Percentiles rank a stretch among this genome's conserved stretches.
Evolutionary conservation across 345 rosid genomes (phyloP).

Genomic region (Eucalyptus lansdowneana): DNA sequence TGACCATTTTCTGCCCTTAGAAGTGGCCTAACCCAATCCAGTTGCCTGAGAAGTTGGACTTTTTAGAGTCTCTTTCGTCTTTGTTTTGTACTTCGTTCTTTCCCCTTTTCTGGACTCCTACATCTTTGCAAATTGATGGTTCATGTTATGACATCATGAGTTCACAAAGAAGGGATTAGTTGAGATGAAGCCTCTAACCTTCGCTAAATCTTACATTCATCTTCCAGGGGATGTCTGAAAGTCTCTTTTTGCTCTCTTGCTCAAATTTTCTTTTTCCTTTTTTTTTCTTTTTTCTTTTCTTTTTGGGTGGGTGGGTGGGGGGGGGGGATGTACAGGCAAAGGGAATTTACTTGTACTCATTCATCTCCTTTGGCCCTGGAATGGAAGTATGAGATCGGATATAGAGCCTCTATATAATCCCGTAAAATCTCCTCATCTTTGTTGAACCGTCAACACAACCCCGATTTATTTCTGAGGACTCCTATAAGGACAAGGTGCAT

Average conservation of each 20-base stretch:
- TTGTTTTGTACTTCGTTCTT: background rate
- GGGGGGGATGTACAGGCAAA: background rate
- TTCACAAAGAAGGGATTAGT: background rate
- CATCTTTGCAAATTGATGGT: background rate
- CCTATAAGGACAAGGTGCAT: too few relatives aligned
- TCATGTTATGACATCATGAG: background rate
- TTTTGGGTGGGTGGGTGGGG: too few relatives aligned
- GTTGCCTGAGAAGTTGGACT: background rate
- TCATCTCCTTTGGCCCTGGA: background rate
- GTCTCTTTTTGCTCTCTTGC: background rate
- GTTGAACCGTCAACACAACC: background rate
- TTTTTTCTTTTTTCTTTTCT: too few relatives aligned
- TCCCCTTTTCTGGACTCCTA: background rate
- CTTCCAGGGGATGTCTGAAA: background rate
- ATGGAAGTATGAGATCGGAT: accelerated
- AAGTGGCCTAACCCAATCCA: too few relatives aligned
- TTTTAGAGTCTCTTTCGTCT: background rate
- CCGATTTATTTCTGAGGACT: too few relatives aligned
- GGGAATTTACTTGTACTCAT: background rate
- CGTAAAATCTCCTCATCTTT: background rate
- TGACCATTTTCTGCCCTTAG: too few relatives aligned
- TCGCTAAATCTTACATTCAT: background rate
- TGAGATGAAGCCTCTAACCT: background rate
- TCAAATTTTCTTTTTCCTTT: too few relatives aligned
- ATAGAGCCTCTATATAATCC: accelerated